Evolutionary conservation across 2,329 filamentous ascomycete genomes (phyloP).

Genomic region (Coniochaeta sp.): DNA sequence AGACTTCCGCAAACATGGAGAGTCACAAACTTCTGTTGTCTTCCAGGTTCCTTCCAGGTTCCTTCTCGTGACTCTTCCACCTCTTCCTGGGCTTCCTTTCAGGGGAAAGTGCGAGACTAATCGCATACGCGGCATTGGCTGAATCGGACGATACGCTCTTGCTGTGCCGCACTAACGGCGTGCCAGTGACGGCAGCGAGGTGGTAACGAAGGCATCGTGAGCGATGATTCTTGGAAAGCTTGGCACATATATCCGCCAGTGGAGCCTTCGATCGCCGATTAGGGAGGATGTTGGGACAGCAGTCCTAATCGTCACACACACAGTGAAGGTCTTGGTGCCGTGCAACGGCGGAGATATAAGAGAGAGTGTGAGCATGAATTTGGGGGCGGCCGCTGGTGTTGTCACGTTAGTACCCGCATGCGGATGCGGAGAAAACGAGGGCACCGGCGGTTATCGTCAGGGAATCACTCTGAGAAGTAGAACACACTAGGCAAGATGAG

Average conservation of each 20-base stretch:
- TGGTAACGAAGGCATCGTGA: background rate
- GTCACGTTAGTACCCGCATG: no score
- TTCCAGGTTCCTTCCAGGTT: no score
- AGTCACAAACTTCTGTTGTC: background rate
- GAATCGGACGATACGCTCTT: background rate
- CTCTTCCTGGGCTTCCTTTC: background rate
- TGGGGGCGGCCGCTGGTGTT: no score
- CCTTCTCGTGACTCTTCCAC: background rate
- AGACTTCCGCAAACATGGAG: background rate
- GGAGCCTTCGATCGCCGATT: background rate
- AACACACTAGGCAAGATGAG: no score
- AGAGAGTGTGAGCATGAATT: no score
- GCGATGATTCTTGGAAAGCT: background rate
- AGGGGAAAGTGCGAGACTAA: background rate
- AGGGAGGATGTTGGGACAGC: background rate
- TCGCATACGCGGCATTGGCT: background rate
- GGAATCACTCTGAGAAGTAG: no score
- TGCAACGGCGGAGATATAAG: no score
- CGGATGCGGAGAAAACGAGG: no score
- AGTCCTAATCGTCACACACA: no score
- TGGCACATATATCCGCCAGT: background rate
- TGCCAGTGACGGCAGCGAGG: background rate
- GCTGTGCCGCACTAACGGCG: constrained; percentile 2
- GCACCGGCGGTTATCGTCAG: no score
- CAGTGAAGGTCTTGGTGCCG: no score